Base-by-base conservation (phyloP, 2,329 filamentous ascomycete genomes). In the Magnaporthiopsis incrustans region DNA sequence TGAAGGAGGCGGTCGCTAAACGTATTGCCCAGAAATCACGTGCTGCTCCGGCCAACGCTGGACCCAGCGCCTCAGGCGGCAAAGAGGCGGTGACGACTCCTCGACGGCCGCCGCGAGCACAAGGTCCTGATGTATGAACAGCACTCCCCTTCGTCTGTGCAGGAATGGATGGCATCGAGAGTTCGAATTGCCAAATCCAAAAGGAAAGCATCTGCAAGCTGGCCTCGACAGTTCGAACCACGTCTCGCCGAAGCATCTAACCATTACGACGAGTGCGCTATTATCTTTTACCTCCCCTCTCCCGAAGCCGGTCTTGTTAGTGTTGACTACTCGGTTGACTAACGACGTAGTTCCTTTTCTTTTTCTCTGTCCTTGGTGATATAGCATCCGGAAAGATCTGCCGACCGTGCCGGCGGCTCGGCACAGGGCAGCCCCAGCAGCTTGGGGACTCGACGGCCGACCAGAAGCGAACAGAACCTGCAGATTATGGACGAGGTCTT, bases 111-210 rank as follows among this genome's bases (percentile, higher is more conserved):
- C 26, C 57, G 12, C 57, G 26, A 26, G 7, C 26, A 32, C 57
- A 60, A 25, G 58, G 35, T 35, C 32, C 58, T 35, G n/a, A 25
- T 60, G 58, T 60, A 60, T 60, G 58, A 60, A 22, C 32, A 6
- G 2, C 11, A 27, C 14, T 25, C 32, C 15, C 35, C 58, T 33
- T 30, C 30, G 12, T 58, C 14, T 30, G 26, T 27, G 25, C 57
- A 58, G 57, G 25, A 11, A 10, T 27, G 57, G 6, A 10, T 27
- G 57, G 26, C 25, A 8, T 58, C 57, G 44, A 53, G 22, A 53
- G 44, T 53, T 53, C 44, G 44, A n/a, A 14, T 11, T 11, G 44
- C 44, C 44, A 25, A 11, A 10, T 53, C 44, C 44, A 10, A n/a
- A 35, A 35, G 7, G 30, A 30, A 30, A 30, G 5, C 3, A n/a